Evolutionary conservation across 768 basidiomycete genomes (phyloP), one percentile per base, ranked within the genome.

Genomic region (Amylocystis lapponica): DNA sequence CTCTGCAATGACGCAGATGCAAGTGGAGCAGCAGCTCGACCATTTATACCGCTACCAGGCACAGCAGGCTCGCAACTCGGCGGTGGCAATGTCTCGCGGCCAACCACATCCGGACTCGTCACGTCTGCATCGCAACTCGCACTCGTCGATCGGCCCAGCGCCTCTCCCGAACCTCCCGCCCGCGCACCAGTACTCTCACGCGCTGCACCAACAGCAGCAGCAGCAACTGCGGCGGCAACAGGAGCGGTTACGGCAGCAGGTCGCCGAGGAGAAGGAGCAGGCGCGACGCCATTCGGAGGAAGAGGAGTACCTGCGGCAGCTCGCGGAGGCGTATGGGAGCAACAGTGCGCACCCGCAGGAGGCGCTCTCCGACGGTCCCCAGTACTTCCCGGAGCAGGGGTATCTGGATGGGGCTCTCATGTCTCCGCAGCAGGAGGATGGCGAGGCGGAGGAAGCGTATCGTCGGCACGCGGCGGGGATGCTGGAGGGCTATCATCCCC

Each of bases 1-100:
- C 82, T 89, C 74, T 87, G 86, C 76, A 86, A 88, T 75, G 83
- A 84, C 70, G 60, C 70, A 60, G 65, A 65, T 65, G 63, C 63
- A 62, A 63, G 68, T 66, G 58, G 63, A 52, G 57, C 62, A 59
- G 41, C 66, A 62, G 42, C 66, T 65, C 71, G 69, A 66, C 49
- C 71, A 63, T 66, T 75, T 71, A 50, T 75, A 74, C 58, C 67
- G 49, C 49, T 65, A 53, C 51, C 61, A 59, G 57, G 52, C 48
- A 39, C 55, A 55, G 53, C 64, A 64, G 60, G 61, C 46, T 46
- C 51, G 59, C 52, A 61, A 49, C 22, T 54, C 48, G 58, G 61
- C 57, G 49, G 54, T 51, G 51, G 55, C 53, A 62, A 67, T 16
- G 41, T 39, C 51, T 56, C 59, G 52, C 60, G 61, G 36, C 63